Evolutionary conservation across 139 green algal species (phyloP).

Genomic region (Astrephomene gubernaculifera): DNA sequence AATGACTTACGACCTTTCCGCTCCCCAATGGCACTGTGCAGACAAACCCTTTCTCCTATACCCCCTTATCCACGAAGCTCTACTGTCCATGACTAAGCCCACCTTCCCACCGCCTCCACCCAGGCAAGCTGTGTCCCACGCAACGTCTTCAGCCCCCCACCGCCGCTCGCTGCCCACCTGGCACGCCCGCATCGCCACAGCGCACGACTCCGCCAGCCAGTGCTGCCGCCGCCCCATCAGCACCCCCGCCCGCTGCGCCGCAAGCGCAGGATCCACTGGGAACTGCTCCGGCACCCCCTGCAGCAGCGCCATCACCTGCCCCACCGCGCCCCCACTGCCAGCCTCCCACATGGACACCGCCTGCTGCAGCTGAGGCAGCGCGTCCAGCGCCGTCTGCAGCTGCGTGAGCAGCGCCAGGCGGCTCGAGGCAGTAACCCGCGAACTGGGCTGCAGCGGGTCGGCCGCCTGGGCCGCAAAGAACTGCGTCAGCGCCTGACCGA

Average conservation of each 20-base stretch:
- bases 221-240: constrained; percentile 39
- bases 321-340: not conserved
- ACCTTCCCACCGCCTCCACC: no score
- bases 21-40: no score
- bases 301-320: constrained; percentile 31
- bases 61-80: no score
- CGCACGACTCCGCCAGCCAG: constrained; percentile 28
- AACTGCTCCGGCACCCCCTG: not conserved
- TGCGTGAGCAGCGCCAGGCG: constrained; percentile 18
- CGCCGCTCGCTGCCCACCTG: not conserved
- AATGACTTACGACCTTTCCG: not conserved
- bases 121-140: no score
- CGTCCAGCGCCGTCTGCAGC: constrained; percentile 24
- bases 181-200: constrained; percentile 18
- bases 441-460: constrained; percentile 43
- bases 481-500: constrained; percentile 6
- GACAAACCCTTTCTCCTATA: no score
- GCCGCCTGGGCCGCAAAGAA: constrained; percentile 22
- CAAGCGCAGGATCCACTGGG: constrained; percentile 17
- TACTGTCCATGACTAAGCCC: no score
- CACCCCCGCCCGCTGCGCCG: not conserved
- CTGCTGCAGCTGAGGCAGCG: constrained; percentile 7
- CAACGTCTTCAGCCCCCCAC: not conserved
- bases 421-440: not conserved
- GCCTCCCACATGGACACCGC: constrained; percentile 12